Percentiles rank a stretch among this genome's conserved stretches.
Conservation (phyloP, 768 basidiomycete genomes). For the Nidularia pulvinata region DNA sequence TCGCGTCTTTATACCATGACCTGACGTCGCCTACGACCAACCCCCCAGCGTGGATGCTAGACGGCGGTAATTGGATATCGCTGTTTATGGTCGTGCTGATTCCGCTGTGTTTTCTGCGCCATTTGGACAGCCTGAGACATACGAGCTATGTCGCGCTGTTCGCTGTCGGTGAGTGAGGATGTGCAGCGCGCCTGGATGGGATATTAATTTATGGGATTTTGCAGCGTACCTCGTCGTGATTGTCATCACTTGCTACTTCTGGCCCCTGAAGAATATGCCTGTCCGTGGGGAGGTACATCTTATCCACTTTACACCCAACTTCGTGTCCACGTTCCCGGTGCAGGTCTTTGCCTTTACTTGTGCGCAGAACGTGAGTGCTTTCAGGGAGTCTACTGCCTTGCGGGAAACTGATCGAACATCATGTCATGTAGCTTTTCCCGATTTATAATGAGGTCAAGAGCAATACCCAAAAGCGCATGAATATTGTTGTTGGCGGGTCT, state of each 20-base stretch:
- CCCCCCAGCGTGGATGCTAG: conserved; percentile 76
- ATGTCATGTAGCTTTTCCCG: conserved; percentile 84
- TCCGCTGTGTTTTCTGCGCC: conserved; percentile 83
- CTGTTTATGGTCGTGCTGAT: conserved; percentile 75
- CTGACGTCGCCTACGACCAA: conserved; percentile 60
- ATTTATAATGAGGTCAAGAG: conserved; percentile 88
- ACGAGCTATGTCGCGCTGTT: conserved; percentile 92
- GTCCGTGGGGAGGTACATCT: conserved; percentile 66
- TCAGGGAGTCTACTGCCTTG: too few species aligned
- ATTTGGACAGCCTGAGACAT: conserved; percentile 83
- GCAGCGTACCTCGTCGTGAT: conserved; percentile 78
- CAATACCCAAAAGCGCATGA: conserved; percentile 85
- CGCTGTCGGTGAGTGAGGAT: conserved; percentile 68
- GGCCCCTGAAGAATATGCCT: conserved; percentile 65
- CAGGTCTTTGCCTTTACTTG: conserved; percentile 95
- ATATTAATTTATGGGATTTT: too few species aligned
- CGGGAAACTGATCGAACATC: too few species aligned
- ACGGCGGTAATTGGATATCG: conserved; percentile 82
- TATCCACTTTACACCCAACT: conserved; percentile 74
- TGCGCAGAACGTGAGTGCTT: conserved; percentile 81
- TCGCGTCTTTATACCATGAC: conserved; percentile 80
- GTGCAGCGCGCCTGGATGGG: too few species aligned
- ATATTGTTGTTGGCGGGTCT: conserved; percentile 82
- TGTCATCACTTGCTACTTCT: conserved; percentile 80
- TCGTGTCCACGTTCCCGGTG: conserved; percentile 88